A percentile compares a stretch with the other conserved stretches of the same genome.
Evolutionary conservation across 306 rosid genomes (phyloP).

Genomic region (Nissolia schottii): DNA sequence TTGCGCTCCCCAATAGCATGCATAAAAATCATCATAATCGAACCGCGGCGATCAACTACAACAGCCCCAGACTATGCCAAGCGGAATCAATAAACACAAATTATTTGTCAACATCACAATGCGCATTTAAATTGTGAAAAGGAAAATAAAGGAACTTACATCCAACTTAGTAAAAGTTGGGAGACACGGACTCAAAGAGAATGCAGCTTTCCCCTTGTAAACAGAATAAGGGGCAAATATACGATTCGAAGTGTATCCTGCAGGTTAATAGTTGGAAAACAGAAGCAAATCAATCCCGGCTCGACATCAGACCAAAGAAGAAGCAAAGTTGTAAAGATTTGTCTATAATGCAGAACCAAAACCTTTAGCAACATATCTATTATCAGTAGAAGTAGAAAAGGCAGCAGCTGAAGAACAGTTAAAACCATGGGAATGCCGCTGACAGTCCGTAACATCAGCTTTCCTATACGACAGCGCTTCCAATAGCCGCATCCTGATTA

Average conservation of each 20-base stretch:
- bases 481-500: conserved; percentile 40
- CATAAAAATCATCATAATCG: conserved; percentile 44
- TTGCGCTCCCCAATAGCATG: conserved; percentile 55
- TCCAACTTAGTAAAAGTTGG: conserved; percentile 77
- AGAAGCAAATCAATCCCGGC: background rate
- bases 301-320: background rate
- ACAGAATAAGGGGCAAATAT: conserved; percentile 63
- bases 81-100: conserved; percentile 12
- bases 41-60: conserved; percentile 58
- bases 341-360: background rate
- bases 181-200: conserved; percentile 64
- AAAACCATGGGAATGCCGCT: conserved; percentile 15
- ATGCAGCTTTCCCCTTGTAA: conserved; percentile 90
- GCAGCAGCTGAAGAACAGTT: conserved; percentile 32
- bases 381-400: conserved; percentile 40
- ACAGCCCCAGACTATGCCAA: conserved; percentile 48
- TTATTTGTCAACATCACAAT: background rate
- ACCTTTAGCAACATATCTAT: conserved; percentile 56
- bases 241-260: conserved; percentile 45
- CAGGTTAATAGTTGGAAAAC: conserved; percentile 23
- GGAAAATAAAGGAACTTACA: conserved; percentile 33
- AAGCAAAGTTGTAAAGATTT: background rate
- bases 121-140: background rate
- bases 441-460: conserved; percentile 24
- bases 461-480: conserved; percentile 30